A percentile compares a stretch with the other conserved stretches of the same genome.
Evolutionary conservation across 2,329 filamentous ascomycete genomes (phyloP).

Genomic region (Calonectria honghensis): DNA sequence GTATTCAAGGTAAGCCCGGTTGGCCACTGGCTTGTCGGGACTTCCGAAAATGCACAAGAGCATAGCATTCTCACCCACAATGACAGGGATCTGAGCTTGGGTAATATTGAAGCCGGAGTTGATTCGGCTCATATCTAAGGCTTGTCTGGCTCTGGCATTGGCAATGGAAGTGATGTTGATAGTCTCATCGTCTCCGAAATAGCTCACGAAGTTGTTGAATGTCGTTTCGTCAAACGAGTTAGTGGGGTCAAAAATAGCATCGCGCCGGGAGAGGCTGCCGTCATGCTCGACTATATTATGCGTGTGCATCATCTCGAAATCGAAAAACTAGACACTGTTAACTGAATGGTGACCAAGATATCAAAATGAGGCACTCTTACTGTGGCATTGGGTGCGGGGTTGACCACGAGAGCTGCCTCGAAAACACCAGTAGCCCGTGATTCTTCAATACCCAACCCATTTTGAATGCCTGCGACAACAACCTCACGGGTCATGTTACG

Average conservation of each 20-base stretch:
- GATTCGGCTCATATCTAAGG: conserved; percentile 11
- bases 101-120: conserved; percentile 7
- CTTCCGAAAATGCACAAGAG: conserved; percentile 1
- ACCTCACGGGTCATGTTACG: conserved; percentile 10
- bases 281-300: conserved; percentile 9
- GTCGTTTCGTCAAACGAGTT: neutral
- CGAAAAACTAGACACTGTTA: neutral
- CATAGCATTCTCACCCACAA: conserved; percentile 12
- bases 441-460: neutral
- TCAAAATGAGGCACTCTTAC: neutral
- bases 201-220: neutral
- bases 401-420: conserved; percentile 5
- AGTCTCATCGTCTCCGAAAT: neutral
- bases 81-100: conserved; percentile 3
- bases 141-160: conserved; percentile 13
- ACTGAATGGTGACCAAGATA: neutral
- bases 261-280: conserved; percentile 3
- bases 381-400: neutral
- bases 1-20: neutral
- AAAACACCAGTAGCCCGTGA: neutral
- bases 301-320: conserved; percentile 18
- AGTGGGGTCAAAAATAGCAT: neutral
- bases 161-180: neutral
- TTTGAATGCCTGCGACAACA: neutral
- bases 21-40: neutral